phyloP scores from a whole-genome alignment of 2,329 filamentous ascomycete species.

The Clonostachys solani region DNA sequence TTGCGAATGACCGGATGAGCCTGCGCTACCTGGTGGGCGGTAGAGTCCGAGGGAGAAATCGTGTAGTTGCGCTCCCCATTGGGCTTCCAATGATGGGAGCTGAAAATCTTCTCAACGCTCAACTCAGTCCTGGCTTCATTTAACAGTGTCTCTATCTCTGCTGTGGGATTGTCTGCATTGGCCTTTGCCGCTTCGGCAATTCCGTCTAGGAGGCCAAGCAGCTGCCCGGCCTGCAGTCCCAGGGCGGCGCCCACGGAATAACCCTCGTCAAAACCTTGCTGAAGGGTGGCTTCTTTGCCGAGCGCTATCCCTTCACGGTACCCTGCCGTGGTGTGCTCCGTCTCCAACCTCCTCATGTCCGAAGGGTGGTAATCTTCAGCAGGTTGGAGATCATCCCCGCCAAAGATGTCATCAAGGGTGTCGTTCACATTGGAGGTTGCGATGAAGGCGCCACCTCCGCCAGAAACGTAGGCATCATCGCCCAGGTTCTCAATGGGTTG shows the following conservation, averaged over 20 bases:
- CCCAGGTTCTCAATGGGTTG: conserved; percentile 20
- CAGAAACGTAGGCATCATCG: conserved; percentile 17
- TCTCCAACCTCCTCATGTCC: conserved; percentile 71
- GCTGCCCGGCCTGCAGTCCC: conserved; percentile 67
- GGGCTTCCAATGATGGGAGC: conserved; percentile 58
- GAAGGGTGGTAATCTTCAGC: conserved; percentile 32
- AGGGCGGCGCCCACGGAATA: conserved; percentile 80
- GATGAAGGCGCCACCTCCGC: conserved; percentile 7
- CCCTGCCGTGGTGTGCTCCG: conserved; percentile 76
- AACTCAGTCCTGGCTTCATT: conserved; percentile 54
- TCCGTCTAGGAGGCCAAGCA: conserved; percentile 76
- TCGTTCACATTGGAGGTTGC: conserved; percentile 9
- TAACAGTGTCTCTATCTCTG: conserved; percentile 25
- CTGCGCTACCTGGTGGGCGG: conserved; percentile 28
- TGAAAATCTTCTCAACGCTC: conserved; percentile 58
- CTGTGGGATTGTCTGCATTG: conserved; percentile 14
- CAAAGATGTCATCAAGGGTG: conserved; percentile 30
- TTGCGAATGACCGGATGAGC: conserved; percentile 62
- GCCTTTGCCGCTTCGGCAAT: conserved; percentile 45
- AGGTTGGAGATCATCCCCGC: conserved; percentile 8
- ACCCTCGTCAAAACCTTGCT: conserved; percentile 88
- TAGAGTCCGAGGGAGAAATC: conserved; percentile 26
- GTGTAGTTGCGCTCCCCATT: conserved; percentile 70
- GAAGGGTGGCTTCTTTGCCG: conserved; percentile 73
- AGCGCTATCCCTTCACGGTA: conserved; percentile 83